Evolutionary conservation across 768 basidiomycete genomes (phyloP).

Genomic region (Suillus discolor): DNA sequence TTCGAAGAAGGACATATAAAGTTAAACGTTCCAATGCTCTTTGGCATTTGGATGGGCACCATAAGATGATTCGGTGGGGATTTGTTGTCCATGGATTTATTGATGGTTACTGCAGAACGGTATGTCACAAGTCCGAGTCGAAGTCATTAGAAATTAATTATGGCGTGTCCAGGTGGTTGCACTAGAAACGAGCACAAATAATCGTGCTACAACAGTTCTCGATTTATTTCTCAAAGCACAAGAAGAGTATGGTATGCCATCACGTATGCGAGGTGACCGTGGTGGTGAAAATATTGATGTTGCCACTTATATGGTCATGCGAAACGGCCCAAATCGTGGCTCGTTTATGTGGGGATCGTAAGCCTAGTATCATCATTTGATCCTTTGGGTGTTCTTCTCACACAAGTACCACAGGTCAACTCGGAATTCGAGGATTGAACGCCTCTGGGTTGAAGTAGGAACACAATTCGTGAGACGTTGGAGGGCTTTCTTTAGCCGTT

Average conservation of each 20-base stretch:
- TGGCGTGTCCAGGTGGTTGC: slow-evolving; percentile 19
- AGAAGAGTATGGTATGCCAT: slow-evolving; percentile 22
- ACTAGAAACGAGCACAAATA: slow-evolving; percentile 26
- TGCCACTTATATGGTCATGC: slow-evolving; percentile 29
- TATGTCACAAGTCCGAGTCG: slow-evolving; percentile 14
- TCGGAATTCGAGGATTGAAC: slow-evolving; percentile 45
- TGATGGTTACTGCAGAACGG: slow-evolving; percentile 31
- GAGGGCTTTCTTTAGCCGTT: slow-evolving; percentile 42
- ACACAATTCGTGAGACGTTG: slow-evolving; percentile 41
- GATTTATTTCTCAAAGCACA: slow-evolving; percentile 23
- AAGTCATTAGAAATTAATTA: no score
- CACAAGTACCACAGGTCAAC: slow-evolving; percentile 30
- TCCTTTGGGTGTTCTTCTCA: background rate
- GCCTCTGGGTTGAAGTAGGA: slow-evolving; percentile 47
- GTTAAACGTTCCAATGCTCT: slow-evolving; percentile 16
- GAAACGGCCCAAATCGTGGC: slow-evolving; percentile 21
- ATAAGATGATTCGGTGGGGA: slow-evolving; percentile 27
- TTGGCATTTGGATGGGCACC: slow-evolving; percentile 30
- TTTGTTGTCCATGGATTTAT: slow-evolving; percentile 29
- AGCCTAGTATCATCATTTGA: slow-evolving; percentile 1
- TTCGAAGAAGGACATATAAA: slow-evolving; percentile 12
- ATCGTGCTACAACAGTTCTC: slow-evolving; percentile 26
- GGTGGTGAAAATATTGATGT: slow-evolving; percentile 34
- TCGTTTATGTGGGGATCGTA: slow-evolving; percentile 34
- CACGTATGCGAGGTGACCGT: slow-evolving; percentile 27